Percentiles rank a stretch among this genome's conserved stretches.
These are phyloP conservation scores for Paracorniculantispora psalliotae DNA, from an alignment of 2,329 filamentous ascomycete species.

Conservation along the genomic window DNA sequence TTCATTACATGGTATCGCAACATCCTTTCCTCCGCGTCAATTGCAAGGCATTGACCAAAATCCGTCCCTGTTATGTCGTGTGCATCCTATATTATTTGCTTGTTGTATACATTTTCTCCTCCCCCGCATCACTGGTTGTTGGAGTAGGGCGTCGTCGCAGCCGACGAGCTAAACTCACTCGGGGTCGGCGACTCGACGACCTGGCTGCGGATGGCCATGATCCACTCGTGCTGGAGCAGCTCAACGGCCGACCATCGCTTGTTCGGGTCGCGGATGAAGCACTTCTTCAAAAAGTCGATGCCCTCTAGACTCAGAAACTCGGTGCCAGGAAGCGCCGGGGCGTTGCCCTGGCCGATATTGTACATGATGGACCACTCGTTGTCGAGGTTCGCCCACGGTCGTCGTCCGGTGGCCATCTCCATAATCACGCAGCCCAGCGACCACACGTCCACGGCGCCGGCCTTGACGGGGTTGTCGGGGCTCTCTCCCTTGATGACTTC, in stretches of 20 bases:
- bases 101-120: neutral
- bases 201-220: conserved; percentile 59
- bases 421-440: conserved; percentile 93
- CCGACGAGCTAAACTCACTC: conserved; percentile 44
- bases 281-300: conserved; percentile 81
- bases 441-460: conserved; percentile 91
- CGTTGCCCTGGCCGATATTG: conserved; percentile 96
- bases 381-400: conserved; percentile 92
- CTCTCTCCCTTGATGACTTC: conserved; percentile 93
- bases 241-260: conserved; percentile 79
- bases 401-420: conserved; percentile 92
- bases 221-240: conserved; percentile 91
- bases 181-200: conserved; percentile 61
- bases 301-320: conserved; percentile 83
- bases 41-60: neutral
- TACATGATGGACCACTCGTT: conserved; percentile 99
- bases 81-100: neutral
- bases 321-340: conserved; percentile 72
- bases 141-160: conserved; percentile 33
- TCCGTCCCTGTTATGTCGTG: neutral
- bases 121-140: neutral
- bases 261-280: conserved; percentile 79
- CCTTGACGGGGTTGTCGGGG: conserved; percentile 67
- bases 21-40: neutral
- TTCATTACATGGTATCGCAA: conserved; percentile 5